Percentiles rank a stretch among this genome's conserved stretches.
Evolutionary conservation across 306 rosid species (phyloP).

Genomic region (Cicer chorassanicum): DNA sequence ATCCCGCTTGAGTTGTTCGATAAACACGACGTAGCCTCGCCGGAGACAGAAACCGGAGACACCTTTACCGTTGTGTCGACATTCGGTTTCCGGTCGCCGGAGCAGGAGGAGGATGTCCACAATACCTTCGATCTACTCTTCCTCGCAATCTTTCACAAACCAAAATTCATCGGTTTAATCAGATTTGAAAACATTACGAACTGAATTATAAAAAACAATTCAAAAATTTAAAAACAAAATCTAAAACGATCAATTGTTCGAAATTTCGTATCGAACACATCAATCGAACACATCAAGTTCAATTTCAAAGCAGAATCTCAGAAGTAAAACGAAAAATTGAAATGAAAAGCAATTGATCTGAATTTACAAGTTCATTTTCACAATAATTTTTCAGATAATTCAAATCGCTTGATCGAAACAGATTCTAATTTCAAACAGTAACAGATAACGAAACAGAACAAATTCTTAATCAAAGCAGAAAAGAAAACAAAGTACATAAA

Average conservation of each 20-base stretch:
- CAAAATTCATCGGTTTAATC: constrained; percentile 21
- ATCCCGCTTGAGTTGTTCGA: constrained; percentile 62
- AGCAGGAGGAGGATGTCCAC: constrained; percentile 49
- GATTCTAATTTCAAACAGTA: neutral
- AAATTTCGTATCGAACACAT: neutral
- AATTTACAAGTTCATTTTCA: too few species aligned
- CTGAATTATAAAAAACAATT: neutral
- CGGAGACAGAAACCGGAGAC: constrained; percentile 50
- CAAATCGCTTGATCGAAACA: neutral
- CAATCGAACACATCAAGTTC: neutral
- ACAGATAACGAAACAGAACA: constrained; percentile 22
- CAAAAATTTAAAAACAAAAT: neutral
- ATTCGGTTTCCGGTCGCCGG: constrained; percentile 41
- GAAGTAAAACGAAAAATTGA: neutral
- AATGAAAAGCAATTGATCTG: neutral
- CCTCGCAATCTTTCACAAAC: constrained; percentile 61
- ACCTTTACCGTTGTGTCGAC: constrained; percentile 34
- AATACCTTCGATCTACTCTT: constrained; percentile 70
- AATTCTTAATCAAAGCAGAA: neutral
- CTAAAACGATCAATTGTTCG: neutral
- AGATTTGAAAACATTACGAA: neutral
- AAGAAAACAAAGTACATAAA: neutral
- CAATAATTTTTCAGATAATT: too few species aligned
- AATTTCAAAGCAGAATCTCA: neutral
- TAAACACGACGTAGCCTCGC: constrained; percentile 67